Conservation (phyloP, 2,329 filamentous ascomycete genomes). For the Cordyceps tenuipes region DNA sequence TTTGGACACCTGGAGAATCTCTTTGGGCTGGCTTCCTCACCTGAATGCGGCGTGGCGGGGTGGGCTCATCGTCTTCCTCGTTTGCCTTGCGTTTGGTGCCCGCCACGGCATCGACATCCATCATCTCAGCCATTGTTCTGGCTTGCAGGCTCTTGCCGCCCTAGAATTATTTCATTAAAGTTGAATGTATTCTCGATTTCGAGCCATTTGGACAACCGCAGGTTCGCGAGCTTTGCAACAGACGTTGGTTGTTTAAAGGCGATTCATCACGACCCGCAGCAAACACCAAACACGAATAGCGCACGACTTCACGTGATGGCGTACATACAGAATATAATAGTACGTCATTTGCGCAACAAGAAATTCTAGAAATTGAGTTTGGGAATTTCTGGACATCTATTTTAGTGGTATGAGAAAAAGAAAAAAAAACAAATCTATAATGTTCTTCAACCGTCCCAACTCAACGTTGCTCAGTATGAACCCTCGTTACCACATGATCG, state of each 20-base stretch:
- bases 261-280: conserved; percentile 5
- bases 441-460: not conserved
- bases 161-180: not conserved
- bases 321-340: not conserved
- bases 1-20: not conserved
- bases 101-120: conserved; percentile 35
- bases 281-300: not conserved
- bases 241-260: not conserved
- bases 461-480: not conserved
- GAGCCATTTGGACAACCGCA: not conserved
- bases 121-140: conserved; percentile 28
- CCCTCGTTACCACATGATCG: not conserved
- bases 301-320: conserved; percentile 11
- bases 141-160: not conserved
- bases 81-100: conserved; percentile 45
- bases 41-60: conserved; percentile 40
- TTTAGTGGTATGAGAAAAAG: not conserved
- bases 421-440: not conserved
- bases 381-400: not conserved
- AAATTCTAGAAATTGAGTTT: not conserved
- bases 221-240: not conserved
- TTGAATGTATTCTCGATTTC: not conserved
- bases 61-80: conserved; percentile 27
- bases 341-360: too few species aligned
- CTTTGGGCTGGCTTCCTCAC: conserved; percentile 22